phyloP scores from a whole-genome alignment of 768 basidiomycete genomes.

The Crepidotus variabilis region DNA sequence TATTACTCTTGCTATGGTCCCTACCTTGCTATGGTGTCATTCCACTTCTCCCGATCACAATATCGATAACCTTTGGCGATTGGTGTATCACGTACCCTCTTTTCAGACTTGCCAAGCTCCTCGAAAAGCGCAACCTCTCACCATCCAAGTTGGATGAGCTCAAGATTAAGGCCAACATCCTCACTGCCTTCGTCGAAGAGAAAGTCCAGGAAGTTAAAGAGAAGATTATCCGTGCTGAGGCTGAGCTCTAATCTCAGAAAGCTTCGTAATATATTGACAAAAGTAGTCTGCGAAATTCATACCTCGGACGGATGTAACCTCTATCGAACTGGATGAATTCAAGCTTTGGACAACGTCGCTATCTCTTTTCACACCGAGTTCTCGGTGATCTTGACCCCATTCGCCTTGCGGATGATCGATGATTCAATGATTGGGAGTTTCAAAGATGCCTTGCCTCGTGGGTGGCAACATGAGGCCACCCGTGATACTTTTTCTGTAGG shows the following conservation, averaged over 20 bases:
- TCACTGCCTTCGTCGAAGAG: constrained; percentile 53
- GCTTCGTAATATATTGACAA: neutral
- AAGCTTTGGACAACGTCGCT: neutral
- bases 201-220: constrained; percentile 28
- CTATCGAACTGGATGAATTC: neutral
- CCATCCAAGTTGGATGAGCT: constrained; percentile 87
- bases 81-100: neutral
- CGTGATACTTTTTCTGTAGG: neutral
- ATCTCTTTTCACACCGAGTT: neutral
- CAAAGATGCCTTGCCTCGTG: constrained; percentile 18
- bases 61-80: neutral
- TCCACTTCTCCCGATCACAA: neutral
- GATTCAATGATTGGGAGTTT: neutral
- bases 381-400: neutral
- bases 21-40: neutral
- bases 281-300: neutral
- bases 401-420: neutral
- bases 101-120: constrained; percentile 66
- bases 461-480: constrained; percentile 18
- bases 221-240: constrained; percentile 30
- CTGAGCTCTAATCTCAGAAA: constrained; percentile 37
- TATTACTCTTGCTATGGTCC: neutral
- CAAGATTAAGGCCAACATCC: constrained; percentile 87
- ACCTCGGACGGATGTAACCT: neutral
- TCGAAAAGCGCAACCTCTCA: constrained; percentile 74